Conservation (phyloP, 148 eudicot species). For the Cornus florida region DNA sequence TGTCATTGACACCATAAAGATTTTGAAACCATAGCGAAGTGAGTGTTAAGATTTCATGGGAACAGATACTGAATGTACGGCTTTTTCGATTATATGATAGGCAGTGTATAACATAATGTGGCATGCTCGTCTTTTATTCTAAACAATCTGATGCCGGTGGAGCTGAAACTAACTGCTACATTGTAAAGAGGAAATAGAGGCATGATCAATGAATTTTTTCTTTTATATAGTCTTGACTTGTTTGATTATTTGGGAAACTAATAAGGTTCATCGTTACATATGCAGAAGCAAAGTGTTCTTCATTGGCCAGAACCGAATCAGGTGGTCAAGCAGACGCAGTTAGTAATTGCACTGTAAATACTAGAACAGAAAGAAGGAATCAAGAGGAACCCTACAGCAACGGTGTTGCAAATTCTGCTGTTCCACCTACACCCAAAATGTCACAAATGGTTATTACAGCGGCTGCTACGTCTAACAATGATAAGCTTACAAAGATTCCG, state of each 20-base stretch:
- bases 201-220: background rate
- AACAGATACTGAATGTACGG: background rate
- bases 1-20: background rate
- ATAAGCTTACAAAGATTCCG: conserved; percentile 28
- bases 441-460: conserved; percentile 32
- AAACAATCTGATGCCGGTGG: background rate
- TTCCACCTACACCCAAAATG: conserved; percentile 19
- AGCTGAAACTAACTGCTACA: background rate
- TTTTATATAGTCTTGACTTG: background rate
- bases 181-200: background rate
- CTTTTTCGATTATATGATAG: background rate
- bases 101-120: background rate
- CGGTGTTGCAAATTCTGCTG: conserved; percentile 32
- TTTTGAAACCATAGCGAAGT: background rate
- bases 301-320: conserved; percentile 53
- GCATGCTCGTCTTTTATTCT: background rate
- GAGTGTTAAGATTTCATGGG: background rate
- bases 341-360: conserved; percentile 37
- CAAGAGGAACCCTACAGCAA: conserved; percentile 44
- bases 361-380: conserved; percentile 33
- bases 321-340: conserved; percentile 28
- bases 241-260: background rate
- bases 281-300: conserved; percentile 72
- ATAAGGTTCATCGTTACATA: background rate
- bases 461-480: conserved; percentile 19